Conservation (phyloP, 192 early-diverging fungal genomes). For the Haplosporangium gracile region DNA sequence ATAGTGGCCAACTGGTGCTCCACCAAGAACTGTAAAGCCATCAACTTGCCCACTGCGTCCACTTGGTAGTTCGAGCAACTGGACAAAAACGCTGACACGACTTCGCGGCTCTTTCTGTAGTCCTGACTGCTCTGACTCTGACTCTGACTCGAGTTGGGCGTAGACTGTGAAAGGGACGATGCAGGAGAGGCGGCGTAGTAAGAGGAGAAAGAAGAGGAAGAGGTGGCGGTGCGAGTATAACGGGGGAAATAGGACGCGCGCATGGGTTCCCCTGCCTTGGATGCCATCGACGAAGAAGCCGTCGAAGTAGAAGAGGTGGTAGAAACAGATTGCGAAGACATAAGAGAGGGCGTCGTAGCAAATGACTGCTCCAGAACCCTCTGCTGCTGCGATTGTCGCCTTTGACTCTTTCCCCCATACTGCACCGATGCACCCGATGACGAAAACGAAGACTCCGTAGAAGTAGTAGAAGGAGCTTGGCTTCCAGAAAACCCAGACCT, state of each 20-base stretch:
- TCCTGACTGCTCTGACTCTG: no score
- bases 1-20: slow-evolving; percentile 15
- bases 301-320: neutral
- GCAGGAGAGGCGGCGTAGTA: no score
- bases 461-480: neutral
- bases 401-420: neutral
- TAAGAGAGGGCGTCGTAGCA: neutral
- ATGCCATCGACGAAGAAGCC: neutral
- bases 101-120: neutral
- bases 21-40: slow-evolving; percentile 27
- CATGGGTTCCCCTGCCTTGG: neutral
- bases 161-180: neutral
- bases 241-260: neutral
- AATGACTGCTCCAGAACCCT: neutral
- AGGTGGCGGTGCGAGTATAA: neutral
- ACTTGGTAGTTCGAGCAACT: slow-evolving; percentile 3
- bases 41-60: neutral
- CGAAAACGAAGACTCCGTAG: neutral
- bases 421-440: neutral
- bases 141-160: neutral
- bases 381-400: neutral
- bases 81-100: neutral
- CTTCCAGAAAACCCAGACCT: neutral
- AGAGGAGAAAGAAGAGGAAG: no score
- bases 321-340: neutral